A percentile compares a stretch with the other conserved stretches of the same genome.
phyloP scores from a whole-genome alignment of 345 rosid species.

The Schrenkiella parvula region DNA sequence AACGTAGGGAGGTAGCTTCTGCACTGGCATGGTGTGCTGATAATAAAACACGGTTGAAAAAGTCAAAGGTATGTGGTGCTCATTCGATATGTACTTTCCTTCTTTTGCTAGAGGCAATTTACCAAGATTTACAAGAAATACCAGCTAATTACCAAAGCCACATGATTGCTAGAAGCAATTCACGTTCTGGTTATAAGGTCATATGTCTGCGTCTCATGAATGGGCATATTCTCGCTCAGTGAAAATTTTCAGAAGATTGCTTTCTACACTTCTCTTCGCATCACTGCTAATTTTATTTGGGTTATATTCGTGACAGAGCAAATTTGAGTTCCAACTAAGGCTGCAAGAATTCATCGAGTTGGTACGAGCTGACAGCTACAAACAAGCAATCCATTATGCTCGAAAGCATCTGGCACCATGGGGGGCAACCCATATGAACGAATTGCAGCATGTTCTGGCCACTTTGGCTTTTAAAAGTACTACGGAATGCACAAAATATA shows the following conservation, averaged over 20 bases:
- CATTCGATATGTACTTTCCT: background rate
- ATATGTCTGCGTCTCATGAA: background rate
- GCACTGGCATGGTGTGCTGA: constrained; percentile 94
- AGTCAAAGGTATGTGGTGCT: constrained; percentile 60
- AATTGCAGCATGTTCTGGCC: constrained; percentile 72
- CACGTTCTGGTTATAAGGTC: background rate
- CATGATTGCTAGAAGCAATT: background rate
- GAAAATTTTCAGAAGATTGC: background rate
- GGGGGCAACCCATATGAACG: constrained; percentile 86
- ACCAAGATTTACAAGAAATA: background rate
- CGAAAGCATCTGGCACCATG: constrained; percentile 83
- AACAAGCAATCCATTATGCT: constrained; percentile 75
- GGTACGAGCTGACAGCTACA: constrained; percentile 66
- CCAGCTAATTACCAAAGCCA: background rate
- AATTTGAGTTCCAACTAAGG: constrained; percentile 88
- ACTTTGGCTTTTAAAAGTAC: constrained; percentile 84
- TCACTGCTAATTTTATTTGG: background rate
- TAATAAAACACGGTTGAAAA: constrained; percentile 84
- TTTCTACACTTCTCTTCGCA: background rate
- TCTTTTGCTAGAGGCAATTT: too few relatives aligned
- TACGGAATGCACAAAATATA: constrained; percentile 72
- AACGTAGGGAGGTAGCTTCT: constrained; percentile 71
- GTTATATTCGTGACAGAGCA: constrained; percentile 54
- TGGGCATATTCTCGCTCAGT: background rate
- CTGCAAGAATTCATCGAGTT: constrained; percentile 93